Conservation (phyloP, 495 filamentous ascomycete species). For the Aspergillus cavernicola region DNA sequence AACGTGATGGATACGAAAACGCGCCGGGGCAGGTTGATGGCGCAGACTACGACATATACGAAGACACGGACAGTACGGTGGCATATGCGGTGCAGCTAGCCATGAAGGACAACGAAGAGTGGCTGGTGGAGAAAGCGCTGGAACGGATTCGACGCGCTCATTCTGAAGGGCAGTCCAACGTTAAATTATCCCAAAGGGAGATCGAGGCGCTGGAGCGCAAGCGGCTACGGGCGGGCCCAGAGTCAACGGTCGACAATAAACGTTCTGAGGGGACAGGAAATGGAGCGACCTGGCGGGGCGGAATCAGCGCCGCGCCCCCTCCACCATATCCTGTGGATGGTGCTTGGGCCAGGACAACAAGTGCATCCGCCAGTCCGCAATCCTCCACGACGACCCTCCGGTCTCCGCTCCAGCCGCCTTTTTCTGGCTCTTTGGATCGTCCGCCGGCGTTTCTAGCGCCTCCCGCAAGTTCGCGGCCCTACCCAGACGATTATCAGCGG, state of each 20-base stretch:
- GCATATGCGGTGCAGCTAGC: constrained; percentile 51
- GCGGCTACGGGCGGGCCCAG: constrained; percentile 43
- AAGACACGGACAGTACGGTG: constrained; percentile 47
- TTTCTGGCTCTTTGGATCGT: constrained; percentile 23
- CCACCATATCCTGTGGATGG: constrained; percentile 25
- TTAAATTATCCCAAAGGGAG: constrained; percentile 70
- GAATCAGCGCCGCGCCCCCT: constrained; percentile 16
- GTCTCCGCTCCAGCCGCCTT: constrained; percentile 26
- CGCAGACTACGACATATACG: constrained; percentile 52
- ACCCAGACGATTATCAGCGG: constrained; percentile 48
- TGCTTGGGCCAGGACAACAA: constrained; percentile 22
- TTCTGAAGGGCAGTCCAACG: constrained; percentile 66
- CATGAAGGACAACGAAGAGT: constrained; percentile 65
- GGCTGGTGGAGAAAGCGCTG: constrained; percentile 68
- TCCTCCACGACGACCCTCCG: constrained; percentile 37
- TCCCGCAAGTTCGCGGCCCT: constrained; percentile 29
- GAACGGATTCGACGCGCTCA: constrained; percentile 73
- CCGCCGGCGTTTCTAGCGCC: constrained; percentile 27
- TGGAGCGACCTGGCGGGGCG: constrained; percentile 19
- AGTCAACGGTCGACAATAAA: constrained; percentile 11
- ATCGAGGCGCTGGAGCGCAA: constrained; percentile 71
- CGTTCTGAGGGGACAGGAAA: constrained; percentile 15
- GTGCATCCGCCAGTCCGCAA: constrained; percentile 26
- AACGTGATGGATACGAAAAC: constrained; percentile 46
- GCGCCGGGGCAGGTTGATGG: constrained; percentile 48